Percentiles rank a stretch among this genome's conserved stretches.
These are phyloP conservation scores for Termitomyces sp. DNA, from an alignment of 768 basidiomycete species.

Conservation along the genomic window DNA sequence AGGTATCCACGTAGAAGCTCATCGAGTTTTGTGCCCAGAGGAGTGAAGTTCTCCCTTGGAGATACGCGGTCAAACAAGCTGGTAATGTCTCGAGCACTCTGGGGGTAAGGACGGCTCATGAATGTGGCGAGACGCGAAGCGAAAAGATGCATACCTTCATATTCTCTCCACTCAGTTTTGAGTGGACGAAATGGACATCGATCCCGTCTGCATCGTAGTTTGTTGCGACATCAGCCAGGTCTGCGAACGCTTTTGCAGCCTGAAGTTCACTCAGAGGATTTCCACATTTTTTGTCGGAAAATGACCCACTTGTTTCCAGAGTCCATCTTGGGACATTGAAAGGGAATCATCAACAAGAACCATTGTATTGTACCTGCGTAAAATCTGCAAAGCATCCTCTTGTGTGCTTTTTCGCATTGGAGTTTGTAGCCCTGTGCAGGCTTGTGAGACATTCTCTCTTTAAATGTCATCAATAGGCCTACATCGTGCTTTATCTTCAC, in stretches of 20 bases:
- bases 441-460: neutral
- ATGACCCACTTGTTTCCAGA: constrained; percentile 49
- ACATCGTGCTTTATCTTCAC: neutral
- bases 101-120: neutral
- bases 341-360: constrained; percentile 59
- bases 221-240: constrained; percentile 44
- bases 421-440: constrained; percentile 9
- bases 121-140: neutral
- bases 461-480: neutral
- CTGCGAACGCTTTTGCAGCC: constrained; percentile 43
- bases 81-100: constrained; percentile 36
- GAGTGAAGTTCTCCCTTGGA: constrained; percentile 39
- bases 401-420: constrained; percentile 16
- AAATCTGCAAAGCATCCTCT: constrained; percentile 29
- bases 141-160: constrained; percentile 31
- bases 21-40: constrained; percentile 35
- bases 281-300: neutral
- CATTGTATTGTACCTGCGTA: constrained; percentile 51
- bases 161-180: constrained; percentile 24
- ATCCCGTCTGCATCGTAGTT: constrained; percentile 57
- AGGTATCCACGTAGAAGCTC: constrained; percentile 27
- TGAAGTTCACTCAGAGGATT: constrained; percentile 12
- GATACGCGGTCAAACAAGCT: constrained; percentile 39
- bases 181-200: constrained; percentile 61
- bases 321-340: constrained; percentile 43